A percentile compares a stretch with the other conserved stretches of the same genome.
Conservation (phyloP, 2,329 filamentous ascomycete species). For the Apiospora hydei region DNA sequence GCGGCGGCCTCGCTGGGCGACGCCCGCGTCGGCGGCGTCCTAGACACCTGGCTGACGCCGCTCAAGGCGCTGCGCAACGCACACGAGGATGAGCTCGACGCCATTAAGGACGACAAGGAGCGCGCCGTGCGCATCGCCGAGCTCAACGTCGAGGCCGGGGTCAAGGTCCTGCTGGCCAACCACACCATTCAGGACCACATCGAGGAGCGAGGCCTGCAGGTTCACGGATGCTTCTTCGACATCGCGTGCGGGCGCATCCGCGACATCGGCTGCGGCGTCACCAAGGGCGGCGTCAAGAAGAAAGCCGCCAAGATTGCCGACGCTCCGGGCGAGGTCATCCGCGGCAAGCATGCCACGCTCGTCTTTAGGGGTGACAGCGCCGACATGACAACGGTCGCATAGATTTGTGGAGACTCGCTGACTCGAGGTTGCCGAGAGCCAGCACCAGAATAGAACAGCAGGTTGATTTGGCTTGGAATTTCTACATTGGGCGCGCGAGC, state of each 20-base stretch:
- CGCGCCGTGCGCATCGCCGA: conserved; percentile 72
- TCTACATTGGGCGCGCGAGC: not conserved
- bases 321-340: conserved; percentile 46
- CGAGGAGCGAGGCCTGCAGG: conserved; percentile 70
- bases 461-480: not conserved
- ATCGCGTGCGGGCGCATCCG: conserved; percentile 55
- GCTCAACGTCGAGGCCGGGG: conserved; percentile 75
- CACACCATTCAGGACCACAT: conserved; percentile 74
- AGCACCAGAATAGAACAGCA: not conserved
- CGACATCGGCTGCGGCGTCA: conserved; percentile 56
- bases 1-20: conserved; percentile 64
- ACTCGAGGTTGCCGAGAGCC: not conserved
- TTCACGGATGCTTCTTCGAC: conserved; percentile 83
- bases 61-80: conserved; percentile 52
- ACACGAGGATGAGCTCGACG: conserved; percentile 62
- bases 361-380: conserved; percentile 53
- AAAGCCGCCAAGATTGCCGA: conserved; percentile 26
- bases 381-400: conserved; percentile 34
- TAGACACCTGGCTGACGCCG: conserved; percentile 63
- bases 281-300: conserved; percentile 28
- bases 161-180: conserved; percentile 74
- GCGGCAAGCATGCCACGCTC: conserved; percentile 57
- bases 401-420: not conserved
- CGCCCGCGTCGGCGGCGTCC: conserved; percentile 54
- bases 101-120: conserved; percentile 60